Base-by-base conservation (phyloP, 257 asterid species). In the Striga asiatica region DNA sequence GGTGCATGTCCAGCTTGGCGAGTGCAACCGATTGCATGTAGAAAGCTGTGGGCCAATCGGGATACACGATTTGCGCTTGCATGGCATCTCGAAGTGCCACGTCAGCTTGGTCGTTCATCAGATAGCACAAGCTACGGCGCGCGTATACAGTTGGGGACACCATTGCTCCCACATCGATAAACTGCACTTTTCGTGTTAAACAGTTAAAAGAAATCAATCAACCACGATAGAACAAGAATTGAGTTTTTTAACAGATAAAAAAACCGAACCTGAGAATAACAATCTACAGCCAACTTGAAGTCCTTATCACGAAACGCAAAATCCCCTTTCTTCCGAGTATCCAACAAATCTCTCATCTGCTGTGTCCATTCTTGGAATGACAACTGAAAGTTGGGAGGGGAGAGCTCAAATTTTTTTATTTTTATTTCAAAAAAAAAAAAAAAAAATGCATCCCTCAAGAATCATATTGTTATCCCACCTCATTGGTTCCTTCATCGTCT, bases 21-120 rank as follows among this genome's bases (percentile, higher is more conserved):
- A 88, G 93, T 9, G 96, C 94, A 57, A 74, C 94, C 3, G 94
- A 80, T 72, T 88, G 96, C 96, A 88, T 84, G 71, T 88, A 84
- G 77, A 84, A 88, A 7, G 94, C 94, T 2, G 93, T 84, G 5
- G 94, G 71, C 96, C 96, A 88, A 37, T 82, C 94, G 2, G 93
- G 89, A 66, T 81, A 72, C 27, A 80, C 83, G 8, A 80, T 79
- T 64, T 87, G 96, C 5, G 96, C 92, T 66, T 86, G 96, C 96
- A 86, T 86, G 17, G 96, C 89, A 47, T 88, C 96, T 57, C 94
- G 71, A 9, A 88, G 93, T 13, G 96, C 94, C 0, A 75, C 88
- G 35, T 88, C 93, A 0, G 96, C 76, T 69, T 88, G 96, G 60
- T 88, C 94, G 18, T 80, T 79, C 96, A 88, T 81, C 20, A 88